Base-by-base conservation (phyloP, 345 rosid species). In the Carallia brachiata region DNA sequence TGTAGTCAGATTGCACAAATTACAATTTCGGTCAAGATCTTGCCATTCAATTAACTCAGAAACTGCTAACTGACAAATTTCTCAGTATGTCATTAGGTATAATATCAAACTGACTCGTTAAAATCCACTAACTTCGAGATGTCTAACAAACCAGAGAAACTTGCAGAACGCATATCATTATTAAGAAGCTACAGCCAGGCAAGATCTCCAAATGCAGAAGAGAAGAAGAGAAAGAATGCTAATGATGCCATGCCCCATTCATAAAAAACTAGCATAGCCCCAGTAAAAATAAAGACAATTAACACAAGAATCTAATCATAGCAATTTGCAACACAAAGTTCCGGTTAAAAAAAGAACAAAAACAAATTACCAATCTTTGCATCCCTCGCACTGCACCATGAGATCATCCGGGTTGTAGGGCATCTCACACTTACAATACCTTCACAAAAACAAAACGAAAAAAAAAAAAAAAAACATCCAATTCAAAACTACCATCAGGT, bases 381-480 rank as follows among this genome's bases (percentile, higher is more conserved):
- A 90, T 60, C 88, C 92, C 69, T 90, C 97, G 53, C 97, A 87
- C 55, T 87, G 93, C 83, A 90, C 94, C 97, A 88, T 90, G 61
- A 90, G 84, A 67, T 88, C 94, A 71, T 88, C 97, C 4, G 97
- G 97, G 66, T 90, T 90, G 70, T 88, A 90, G 0, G 97, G 97
- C 97, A 88, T 90, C 80, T 90, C 97, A 73, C 97, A 87, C 66
- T 90, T 88, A 75, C 97, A 90, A 78, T 90, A 90, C 84, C 97
- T 90, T 79, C 75, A 82, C 65, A 77, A 80, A 52, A 73, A 69
- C 67, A 52, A 9, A 18, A 61, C 61, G 32, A 6, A 32, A 77
- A 52, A 9, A 23, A 18, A 61, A 58, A 32, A 6, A 32, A 77
- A 57, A 34, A 5, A 61, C 61, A 15, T 53, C 59, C 63, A 71